Evolutionary conservation across 495 filamentous ascomycete species (phyloP).

Genomic region (Apiosordaria backusii): DNA sequence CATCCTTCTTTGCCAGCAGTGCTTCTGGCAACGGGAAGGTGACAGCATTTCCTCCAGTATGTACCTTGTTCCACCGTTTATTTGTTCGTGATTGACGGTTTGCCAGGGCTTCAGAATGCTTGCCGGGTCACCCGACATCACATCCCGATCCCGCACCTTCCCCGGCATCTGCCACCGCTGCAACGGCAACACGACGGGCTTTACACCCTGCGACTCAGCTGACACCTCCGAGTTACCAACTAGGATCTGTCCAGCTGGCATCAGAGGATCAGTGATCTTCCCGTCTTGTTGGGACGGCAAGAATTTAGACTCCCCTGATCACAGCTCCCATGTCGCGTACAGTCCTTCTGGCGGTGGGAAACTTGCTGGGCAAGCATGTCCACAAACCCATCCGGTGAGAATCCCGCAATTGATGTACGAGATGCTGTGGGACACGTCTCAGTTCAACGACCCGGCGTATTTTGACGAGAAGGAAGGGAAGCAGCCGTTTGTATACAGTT

Average conservation of each 20-base stretch:
- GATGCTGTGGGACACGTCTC: conserved; percentile 38
- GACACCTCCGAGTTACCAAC: neutral
- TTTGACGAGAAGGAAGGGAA: conserved; percentile 40
- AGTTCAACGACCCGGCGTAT: conserved; percentile 40
- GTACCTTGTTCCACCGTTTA: neutral
- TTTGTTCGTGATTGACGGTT: neutral
- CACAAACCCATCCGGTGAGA: conserved; percentile 52
- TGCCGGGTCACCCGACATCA: conserved; percentile 35
- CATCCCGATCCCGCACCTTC: conserved; percentile 27
- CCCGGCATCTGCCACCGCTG: conserved; percentile 17
- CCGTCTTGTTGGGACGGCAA: conserved; percentile 62
- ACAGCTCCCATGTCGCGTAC: conserved; percentile 57
- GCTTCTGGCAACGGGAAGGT: conserved; percentile 27
- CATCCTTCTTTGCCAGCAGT: conserved; percentile 13
- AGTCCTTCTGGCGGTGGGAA: conserved; percentile 46
- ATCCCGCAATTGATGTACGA: conserved; percentile 61
- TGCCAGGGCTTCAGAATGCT: conserved; percentile 43
- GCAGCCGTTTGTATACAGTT: conserved; percentile 47
- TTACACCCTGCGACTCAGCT: neutral
- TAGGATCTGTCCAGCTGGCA: conserved; percentile 20
- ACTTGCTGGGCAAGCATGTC: conserved; percentile 45
- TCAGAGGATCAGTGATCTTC: conserved; percentile 29
- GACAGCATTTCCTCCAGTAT: conserved; percentile 37
- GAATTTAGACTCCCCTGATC: conserved; percentile 51
- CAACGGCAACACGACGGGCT: conserved; percentile 1